Conservation (phyloP, 2,329 filamentous ascomycete genomes). For the Clonostachys chloroleuca region DNA sequence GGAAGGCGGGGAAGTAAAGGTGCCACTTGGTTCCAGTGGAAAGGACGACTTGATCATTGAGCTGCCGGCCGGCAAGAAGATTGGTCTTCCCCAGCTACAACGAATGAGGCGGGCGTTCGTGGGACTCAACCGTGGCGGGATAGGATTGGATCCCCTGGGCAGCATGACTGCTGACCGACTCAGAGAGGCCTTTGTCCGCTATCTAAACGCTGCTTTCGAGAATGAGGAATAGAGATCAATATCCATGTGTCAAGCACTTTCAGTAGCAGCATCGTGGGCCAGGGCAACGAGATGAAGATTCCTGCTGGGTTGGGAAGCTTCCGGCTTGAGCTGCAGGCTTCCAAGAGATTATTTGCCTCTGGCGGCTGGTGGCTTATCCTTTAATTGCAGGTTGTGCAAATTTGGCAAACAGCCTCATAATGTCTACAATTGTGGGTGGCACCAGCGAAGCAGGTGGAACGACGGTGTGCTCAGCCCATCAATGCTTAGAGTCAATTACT, state of each 20-base stretch:
- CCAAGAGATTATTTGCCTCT: no score
- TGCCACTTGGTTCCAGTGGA: slow-evolving; percentile 28
- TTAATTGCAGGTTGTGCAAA: no score
- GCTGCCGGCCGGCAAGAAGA: slow-evolving; percentile 55
- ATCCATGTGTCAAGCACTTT: no score
- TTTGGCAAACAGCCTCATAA: no score
- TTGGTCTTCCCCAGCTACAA: slow-evolving; percentile 73
- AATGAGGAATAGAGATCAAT: slow-evolving; percentile 38
- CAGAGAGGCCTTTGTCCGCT: slow-evolving; percentile 60
- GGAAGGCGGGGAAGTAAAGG: slow-evolving; percentile 52
- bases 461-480: no score
- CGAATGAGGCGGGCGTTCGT: slow-evolving; percentile 75
- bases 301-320: no score
- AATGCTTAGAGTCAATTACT: no score
- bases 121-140: slow-evolving; percentile 68
- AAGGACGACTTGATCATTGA: slow-evolving; percentile 54
- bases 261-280: not conserved
- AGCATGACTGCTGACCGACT: slow-evolving; percentile 51
- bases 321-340: no score
- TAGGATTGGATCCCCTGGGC: slow-evolving; percentile 49
- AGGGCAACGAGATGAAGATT: not conserved
- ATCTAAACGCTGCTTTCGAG: slow-evolving; percentile 62
- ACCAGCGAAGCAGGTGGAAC: no score
- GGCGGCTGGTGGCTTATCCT: no score
- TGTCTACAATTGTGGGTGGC: no score